A percentile compares a stretch with the other conserved stretches of the same genome.
Conservation (phyloP, 1,139 yeast species). For the Suhomyces kunorum region DNA sequence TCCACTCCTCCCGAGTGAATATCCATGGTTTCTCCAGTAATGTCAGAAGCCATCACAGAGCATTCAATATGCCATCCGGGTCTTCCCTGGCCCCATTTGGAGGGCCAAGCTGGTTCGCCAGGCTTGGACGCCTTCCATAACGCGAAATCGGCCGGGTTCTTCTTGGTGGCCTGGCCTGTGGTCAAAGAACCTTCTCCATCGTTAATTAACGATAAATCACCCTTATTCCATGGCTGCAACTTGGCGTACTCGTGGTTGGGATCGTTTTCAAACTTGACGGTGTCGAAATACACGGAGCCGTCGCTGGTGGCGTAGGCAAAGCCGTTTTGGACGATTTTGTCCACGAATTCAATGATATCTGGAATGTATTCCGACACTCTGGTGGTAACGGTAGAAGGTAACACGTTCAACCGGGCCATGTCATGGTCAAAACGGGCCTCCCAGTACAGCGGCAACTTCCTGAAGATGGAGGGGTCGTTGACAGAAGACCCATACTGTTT, state of each 20-base stretch:
- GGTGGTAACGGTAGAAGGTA: slow-evolving; percentile 82
- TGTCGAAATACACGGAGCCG: slow-evolving; percentile 96
- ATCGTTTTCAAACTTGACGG: slow-evolving; percentile 71
- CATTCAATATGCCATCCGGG: slow-evolving; percentile 99
- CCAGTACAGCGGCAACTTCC: slow-evolving; percentile 85
- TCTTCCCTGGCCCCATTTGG: slow-evolving; percentile 97
- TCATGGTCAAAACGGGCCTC: slow-evolving; percentile 81
- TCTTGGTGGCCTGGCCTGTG: slow-evolving; percentile 54
- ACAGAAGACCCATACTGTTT: slow-evolving; percentile 69
- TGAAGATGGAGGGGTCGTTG: slow-evolving; percentile 81
- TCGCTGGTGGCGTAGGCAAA: slow-evolving; percentile 80
- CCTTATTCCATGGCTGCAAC: slow-evolving; percentile 97
- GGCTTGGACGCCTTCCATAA: slow-evolving; percentile 96
- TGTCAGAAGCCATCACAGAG: slow-evolving; percentile 96
- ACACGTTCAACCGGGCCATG: slow-evolving; percentile 81
- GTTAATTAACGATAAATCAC: slow-evolving; percentile 77
- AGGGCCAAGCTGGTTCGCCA: slow-evolving; percentile 95
- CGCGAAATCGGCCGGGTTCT: slow-evolving; percentile 84
- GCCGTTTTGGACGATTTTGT: slow-evolving; percentile 71
- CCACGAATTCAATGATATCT: slow-evolving; percentile 79
- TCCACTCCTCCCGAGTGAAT: slow-evolving; percentile 98
- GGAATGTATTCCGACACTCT: slow-evolving; percentile 98
- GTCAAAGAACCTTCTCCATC: slow-evolving; percentile 95
- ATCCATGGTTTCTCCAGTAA: slow-evolving; percentile 81
- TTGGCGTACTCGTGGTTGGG: slow-evolving; percentile 86